Percentiles rank a stretch among this genome's conserved stretches.
These are phyloP conservation scores for Solanum pinnatisectum DNA, from an alignment of 257 asterid genomes.

Conservation along the genomic window DNA sequence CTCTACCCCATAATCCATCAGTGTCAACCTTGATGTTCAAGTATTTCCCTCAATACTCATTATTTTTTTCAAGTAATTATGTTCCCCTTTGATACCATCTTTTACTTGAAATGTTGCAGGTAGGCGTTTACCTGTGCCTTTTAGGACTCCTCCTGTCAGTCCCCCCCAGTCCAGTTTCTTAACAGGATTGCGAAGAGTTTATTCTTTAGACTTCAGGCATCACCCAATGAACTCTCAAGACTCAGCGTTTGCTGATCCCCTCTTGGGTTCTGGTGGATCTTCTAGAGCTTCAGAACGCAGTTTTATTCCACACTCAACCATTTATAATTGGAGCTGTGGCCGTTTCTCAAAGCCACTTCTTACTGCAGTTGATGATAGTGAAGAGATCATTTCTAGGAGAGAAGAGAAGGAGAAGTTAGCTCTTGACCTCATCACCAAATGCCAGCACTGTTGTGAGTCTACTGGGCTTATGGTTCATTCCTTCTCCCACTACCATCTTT, in stretches of 20 bases:
- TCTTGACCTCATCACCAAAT: conserved; percentile 68
- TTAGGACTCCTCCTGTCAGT: conserved; percentile 97
- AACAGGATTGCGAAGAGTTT: conserved; percentile 88
- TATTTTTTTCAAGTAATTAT: background rate
- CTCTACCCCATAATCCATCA: background rate
- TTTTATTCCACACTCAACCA: conserved; percentile 84
- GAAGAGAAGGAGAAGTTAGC: conserved; percentile 81
- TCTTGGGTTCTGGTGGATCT: conserved; percentile 67
- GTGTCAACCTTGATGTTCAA: background rate
- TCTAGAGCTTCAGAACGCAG: conserved; percentile 67
- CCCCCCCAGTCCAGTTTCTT: conserved; percentile 86
- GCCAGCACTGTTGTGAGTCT: conserved; percentile 74
- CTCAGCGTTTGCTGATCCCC: conserved; percentile 92
- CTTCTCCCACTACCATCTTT: background rate
- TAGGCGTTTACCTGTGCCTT: conserved; percentile 71
- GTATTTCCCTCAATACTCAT: background rate
- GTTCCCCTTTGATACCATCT: background rate
- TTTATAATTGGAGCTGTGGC: conserved; percentile 92
- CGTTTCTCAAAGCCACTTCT: conserved; percentile 98
- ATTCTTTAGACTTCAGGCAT: conserved; percentile 91
- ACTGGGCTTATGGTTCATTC: background rate
- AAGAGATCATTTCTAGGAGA: conserved; percentile 65
- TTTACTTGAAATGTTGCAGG: conserved; percentile 18
- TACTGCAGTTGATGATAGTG: conserved; percentile 70
- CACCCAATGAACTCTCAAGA: conserved; percentile 73